Percentiles rank a stretch among this genome's conserved stretches.
phyloP scores from a whole-genome alignment of 2,329 filamentous ascomycete genomes.

The Arthrobotrys entomopaga region DNA sequence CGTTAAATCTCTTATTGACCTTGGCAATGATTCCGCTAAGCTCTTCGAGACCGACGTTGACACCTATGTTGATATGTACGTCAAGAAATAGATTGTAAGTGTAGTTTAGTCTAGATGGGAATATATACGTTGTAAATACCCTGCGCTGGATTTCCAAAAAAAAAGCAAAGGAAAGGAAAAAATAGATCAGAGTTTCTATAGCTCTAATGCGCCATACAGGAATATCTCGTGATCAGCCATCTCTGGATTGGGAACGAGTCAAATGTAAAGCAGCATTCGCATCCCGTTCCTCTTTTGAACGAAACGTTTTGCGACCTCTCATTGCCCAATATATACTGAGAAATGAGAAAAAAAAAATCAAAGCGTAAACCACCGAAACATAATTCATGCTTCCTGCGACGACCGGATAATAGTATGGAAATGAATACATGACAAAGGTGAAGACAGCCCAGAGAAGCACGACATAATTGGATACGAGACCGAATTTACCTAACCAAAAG shows the following conservation, averaged over 20 bases:
- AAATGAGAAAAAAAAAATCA: slow-evolving; percentile 57
- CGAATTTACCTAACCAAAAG: slow-evolving; percentile 62
- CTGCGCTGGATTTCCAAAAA: no score
- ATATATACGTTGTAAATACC: no score
- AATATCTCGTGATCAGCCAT: background rate
- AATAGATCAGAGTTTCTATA: no score
- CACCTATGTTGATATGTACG: slow-evolving; percentile 89
- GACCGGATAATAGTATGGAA: slow-evolving; percentile 64
- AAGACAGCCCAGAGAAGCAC: slow-evolving; percentile 63
- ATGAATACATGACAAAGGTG: slow-evolving; percentile 64
- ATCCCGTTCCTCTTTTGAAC: slow-evolving; percentile 57
- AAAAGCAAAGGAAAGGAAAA: no score
- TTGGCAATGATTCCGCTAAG: slow-evolving; percentile 78
- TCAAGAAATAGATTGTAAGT: slow-evolving; percentile 62
- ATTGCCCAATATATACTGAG: slow-evolving; percentile 58
- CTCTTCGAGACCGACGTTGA: slow-evolving; percentile 86
- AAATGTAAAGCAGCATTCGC: slow-evolving; percentile 5
- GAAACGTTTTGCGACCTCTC: slow-evolving; percentile 58
- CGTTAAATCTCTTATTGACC: slow-evolving; percentile 82
- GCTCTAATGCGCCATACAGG: background rate
- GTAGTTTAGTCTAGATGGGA: background rate
- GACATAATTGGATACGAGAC: slow-evolving; percentile 61
- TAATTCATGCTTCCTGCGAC: slow-evolving; percentile 60
- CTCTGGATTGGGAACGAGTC: background rate
- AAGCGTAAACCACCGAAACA: slow-evolving; percentile 59